Percentiles rank a stretch among this genome's conserved stretches.
Evolutionary conservation across 225 moss, liverwort and hornwort genomes (phyloP).

Genomic region (Sphagnum contortum): DNA sequence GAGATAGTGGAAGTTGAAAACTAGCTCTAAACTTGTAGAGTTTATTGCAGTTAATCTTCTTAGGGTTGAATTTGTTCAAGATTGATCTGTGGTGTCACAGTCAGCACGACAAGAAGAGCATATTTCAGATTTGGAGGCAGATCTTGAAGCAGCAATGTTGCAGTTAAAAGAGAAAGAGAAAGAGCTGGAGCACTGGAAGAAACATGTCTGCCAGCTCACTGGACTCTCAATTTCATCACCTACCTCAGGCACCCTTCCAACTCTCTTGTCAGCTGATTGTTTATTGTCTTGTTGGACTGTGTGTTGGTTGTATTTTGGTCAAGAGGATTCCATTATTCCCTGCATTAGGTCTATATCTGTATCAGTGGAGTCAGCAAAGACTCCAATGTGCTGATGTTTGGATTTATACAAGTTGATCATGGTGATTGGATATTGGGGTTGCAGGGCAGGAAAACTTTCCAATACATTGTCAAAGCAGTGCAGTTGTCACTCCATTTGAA

Average conservation of each 20-base stretch:
- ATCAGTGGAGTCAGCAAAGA: no score
- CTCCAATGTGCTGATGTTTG: no score
- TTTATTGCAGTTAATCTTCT: no score
- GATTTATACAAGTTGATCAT: not conserved
- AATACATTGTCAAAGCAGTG: slow-evolving; percentile 6
- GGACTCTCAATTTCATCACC: slow-evolving; percentile 1
- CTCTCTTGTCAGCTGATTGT: not conserved
- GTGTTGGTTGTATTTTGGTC: not conserved
- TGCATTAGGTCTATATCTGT: no score
- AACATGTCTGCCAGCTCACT: slow-evolving; percentile 4
- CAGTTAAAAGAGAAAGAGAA: slow-evolving; percentile 8
- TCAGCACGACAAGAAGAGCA: slow-evolving; percentile 9
- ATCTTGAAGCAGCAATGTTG: slow-evolving; percentile 3
- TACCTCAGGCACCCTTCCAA: slow-evolving; percentile 4
- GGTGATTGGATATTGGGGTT: not conserved
- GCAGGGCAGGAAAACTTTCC: slow-evolving; percentile 12
- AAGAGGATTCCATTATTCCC: no score
- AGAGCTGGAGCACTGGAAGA: slow-evolving; percentile 12
- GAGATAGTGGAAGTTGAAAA: no score
- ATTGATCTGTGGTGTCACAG: not conserved
- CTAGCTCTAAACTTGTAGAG: no score
- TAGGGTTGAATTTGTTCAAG: no score
- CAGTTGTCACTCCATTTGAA: not conserved
- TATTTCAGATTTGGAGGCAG: slow-evolving; percentile 9
- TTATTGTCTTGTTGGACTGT: not conserved